A percentile compares a stretch with the other conserved stretches of the same genome.
phyloP scores from a whole-genome alignment of 139 green algal genomes.

The Chlorella ohadii region DNA sequence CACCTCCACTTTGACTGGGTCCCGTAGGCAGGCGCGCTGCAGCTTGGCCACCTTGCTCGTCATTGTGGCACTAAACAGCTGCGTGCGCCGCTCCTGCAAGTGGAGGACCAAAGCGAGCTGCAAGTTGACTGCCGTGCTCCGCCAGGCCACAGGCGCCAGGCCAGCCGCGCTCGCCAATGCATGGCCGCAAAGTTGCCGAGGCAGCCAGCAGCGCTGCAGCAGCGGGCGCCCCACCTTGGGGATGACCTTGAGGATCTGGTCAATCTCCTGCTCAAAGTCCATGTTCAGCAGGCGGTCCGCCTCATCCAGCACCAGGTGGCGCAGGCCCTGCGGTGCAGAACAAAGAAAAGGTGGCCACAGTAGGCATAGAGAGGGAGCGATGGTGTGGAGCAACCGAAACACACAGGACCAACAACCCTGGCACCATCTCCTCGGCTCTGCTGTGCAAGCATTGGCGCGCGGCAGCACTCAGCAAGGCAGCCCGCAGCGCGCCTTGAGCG shows the following conservation, averaged over 20 bases:
- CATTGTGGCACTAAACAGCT: conserved; percentile 99
- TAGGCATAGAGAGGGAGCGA: background rate
- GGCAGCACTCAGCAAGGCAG: background rate
- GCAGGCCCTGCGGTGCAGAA: background rate
- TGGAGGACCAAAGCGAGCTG: conserved; percentile 40
- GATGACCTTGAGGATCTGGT: conserved; percentile 95
- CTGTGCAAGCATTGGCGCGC: too few relatives aligned
- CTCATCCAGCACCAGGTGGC: conserved; percentile 88
- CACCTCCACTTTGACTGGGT: conserved; percentile 82
- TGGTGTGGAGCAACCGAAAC: background rate
- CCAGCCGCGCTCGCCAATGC: too few relatives aligned
- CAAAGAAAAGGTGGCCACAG: too few relatives aligned
- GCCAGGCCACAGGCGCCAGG: too few relatives aligned
- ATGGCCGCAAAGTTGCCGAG: too few relatives aligned
- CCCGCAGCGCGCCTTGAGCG: conserved; percentile 61
- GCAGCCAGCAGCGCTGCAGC: too few relatives aligned
- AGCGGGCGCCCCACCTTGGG: conserved; percentile 55
- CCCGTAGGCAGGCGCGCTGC: conserved; percentile 93
- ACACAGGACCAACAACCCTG: too few relatives aligned
- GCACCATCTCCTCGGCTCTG: background rate
- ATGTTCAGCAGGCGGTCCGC: conserved; percentile 99
- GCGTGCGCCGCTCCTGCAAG: conserved; percentile 80
- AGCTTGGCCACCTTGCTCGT: conserved; percentile 99
- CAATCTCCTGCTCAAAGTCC: conserved; percentile 99
- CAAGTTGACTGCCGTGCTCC: background rate